Percentiles rank a stretch among this genome's conserved stretches.
These are phyloP conservation scores for Hyaloscypha variabilis DNA, from an alignment of 495 filamentous ascomycete species.

Conservation along the genomic window DNA sequence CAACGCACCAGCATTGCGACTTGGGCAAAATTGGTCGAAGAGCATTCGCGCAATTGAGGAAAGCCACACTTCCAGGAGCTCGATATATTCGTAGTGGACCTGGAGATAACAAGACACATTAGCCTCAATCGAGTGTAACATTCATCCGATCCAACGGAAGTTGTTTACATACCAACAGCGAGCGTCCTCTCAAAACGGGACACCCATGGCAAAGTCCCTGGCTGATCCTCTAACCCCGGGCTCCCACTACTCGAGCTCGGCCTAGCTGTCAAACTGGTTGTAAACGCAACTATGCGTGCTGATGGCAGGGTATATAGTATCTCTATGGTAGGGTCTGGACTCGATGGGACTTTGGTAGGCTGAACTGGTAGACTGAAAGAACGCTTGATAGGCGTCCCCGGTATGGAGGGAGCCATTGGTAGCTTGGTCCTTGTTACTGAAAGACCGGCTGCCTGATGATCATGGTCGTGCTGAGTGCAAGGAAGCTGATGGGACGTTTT, in stretches of 20 bases:
- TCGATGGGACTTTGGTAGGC: slow-evolving; percentile 35
- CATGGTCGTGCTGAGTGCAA: slow-evolving; percentile 18
- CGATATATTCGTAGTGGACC: slow-evolving; percentile 80
- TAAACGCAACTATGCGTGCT: slow-evolving; percentile 68
- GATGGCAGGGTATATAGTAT: slow-evolving; percentile 71
- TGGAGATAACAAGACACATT: slow-evolving; percentile 31
- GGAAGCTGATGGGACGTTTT: not conserved
- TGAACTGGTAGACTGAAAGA: slow-evolving; percentile 49
- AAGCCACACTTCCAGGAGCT: slow-evolving; percentile 78
- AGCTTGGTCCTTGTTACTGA: not conserved
- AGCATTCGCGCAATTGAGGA: slow-evolving; percentile 74
- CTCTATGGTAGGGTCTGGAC: slow-evolving; percentile 52
- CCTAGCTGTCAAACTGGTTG: slow-evolving; percentile 40
- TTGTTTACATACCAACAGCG: slow-evolving; percentile 62
- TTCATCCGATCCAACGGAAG: not conserved
- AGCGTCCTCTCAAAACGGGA: slow-evolving; percentile 79
- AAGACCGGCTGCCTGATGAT: slow-evolving; percentile 16
- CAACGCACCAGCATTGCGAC: slow-evolving; percentile 91
- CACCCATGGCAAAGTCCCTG: slow-evolving; percentile 71
- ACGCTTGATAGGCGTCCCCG: slow-evolving; percentile 46
- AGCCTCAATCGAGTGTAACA: not conserved
- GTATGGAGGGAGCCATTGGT: slow-evolving; percentile 34
- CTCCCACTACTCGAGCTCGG: slow-evolving; percentile 33
- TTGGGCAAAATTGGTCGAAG: slow-evolving; percentile 84
- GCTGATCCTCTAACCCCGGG: slow-evolving; percentile 36